A percentile compares a stretch with the other conserved stretches of the same genome.
Conservation (phyloP, 2,329 filamentous ascomycete genomes). For the Xylaria multiplex region DNA sequence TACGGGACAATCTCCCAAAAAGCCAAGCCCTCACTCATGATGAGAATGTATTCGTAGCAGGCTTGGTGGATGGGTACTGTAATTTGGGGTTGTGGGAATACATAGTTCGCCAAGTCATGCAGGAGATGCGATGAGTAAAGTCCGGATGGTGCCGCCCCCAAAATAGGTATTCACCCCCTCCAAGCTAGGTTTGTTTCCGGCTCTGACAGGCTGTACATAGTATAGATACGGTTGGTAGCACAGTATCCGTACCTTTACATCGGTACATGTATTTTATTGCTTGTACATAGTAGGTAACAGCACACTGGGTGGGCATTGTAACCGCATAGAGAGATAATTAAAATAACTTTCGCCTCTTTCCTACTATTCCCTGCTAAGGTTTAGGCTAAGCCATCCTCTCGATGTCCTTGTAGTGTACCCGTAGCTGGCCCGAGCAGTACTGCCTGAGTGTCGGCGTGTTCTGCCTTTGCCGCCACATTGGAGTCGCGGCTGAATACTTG, state of each 20-base stretch:
- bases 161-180: neutral
- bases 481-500: conserved; percentile 23
- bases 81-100: neutral
- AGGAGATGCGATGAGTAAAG: conserved; percentile 5
- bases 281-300: neutral
- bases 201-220: too few relatives aligned
- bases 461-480: conserved; percentile 2
- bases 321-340: neutral
- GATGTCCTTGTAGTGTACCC: neutral
- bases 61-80: neutral
- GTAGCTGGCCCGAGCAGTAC: neutral
- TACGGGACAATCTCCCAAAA: neutral
- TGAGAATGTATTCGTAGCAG: neutral
- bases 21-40: neutral
- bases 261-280: neutral
- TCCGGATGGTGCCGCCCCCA: conserved; percentile 11
- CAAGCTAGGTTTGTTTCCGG: too few relatives aligned
- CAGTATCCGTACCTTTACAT: neutral
- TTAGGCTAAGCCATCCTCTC: neutral
- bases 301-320: neutral
- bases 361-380: neutral
- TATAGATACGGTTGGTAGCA: neutral
- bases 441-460: neutral
- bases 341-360: neutral
- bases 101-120: conserved; percentile 3